Percentiles rank a stretch among this genome's conserved stretches.
phyloP scores from a whole-genome alignment of 148 eudicot species.

The Nyssa sinensis region DNA sequence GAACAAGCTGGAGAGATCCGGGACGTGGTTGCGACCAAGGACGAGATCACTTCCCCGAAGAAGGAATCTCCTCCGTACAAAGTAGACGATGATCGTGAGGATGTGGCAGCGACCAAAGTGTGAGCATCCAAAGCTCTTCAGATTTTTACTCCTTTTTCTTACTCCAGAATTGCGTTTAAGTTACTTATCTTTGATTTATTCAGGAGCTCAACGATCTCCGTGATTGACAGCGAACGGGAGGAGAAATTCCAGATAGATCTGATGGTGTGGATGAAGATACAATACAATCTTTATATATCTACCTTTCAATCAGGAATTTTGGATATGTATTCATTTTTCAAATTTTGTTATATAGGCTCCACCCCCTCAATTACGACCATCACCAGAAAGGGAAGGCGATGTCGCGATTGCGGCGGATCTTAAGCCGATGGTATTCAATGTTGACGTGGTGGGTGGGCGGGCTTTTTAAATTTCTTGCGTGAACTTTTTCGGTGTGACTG shows the following conservation, averaged over 20 bases:
- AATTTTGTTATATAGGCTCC: conserved; percentile 54
- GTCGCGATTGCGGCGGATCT: conserved; percentile 26
- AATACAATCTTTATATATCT: neutral
- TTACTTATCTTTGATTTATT: conserved; percentile 3
- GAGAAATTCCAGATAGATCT: conserved; percentile 89
- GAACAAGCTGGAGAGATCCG: conserved; percentile 36
- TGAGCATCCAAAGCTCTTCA: conserved; percentile 40
- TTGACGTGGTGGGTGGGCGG: conserved; percentile 52
- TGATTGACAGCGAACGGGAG: conserved; percentile 49
- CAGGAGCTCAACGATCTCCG: conserved; percentile 36
- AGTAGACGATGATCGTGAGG: conserved; percentile 38
- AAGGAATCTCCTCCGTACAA: conserved; percentile 41
- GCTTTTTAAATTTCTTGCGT: neutral
- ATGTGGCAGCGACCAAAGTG: conserved; percentile 43
- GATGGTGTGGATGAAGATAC: conserved; percentile 57
- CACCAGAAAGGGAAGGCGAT: conserved; percentile 64
- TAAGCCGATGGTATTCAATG: conserved; percentile 36
- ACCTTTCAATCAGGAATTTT: neutral
- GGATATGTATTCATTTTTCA: neutral
- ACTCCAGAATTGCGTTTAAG: neutral
- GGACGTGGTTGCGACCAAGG: conserved; percentile 39
- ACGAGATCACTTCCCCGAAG: conserved; percentile 41
- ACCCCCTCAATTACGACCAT: conserved; percentile 64
- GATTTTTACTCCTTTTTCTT: neutral
- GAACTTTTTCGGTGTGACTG: conserved; percentile 14